Conservation (phyloP, 129 eudicot genomes). For the Calendula officinalis region DNA sequence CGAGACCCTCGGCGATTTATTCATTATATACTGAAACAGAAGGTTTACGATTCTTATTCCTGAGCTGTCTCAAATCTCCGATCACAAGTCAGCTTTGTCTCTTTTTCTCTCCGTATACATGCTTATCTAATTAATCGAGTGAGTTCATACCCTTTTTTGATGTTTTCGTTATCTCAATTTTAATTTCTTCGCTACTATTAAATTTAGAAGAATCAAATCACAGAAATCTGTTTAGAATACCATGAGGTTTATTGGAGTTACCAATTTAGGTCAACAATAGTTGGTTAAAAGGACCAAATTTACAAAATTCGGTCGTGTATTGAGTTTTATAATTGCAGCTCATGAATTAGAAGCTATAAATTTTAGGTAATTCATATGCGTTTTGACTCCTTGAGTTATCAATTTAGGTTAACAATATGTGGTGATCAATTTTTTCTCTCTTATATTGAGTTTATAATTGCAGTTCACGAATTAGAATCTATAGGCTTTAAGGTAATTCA, state of each 20-base stretch:
- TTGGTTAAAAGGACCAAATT: neutral
- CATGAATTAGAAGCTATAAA: too few species aligned
- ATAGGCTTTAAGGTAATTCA: neutral
- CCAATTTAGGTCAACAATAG: constrained; percentile 8
- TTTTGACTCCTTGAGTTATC: too few species aligned
- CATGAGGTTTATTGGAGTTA: neutral
- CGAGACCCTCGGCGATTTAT: neutral
- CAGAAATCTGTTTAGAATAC: neutral
- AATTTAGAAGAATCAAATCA: constrained; percentile 1
- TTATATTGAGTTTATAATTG: neutral
- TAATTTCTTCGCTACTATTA: neutral
- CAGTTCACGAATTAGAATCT: neutral
- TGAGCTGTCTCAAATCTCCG: constrained; percentile 10
- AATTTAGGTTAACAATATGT: too few species aligned
- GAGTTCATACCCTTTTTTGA: neutral
- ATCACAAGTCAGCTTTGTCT: constrained; percentile 9
- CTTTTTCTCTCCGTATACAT: neutral
- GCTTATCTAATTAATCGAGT: neutral
- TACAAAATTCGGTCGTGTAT: too few species aligned
- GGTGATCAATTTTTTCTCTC: neutral
- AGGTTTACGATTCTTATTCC: neutral
- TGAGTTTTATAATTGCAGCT: too few species aligned
- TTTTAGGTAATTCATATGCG: too few species aligned
- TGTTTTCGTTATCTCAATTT: neutral
- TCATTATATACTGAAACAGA: neutral